Evolutionary conservation across 108 stramenopile species (phyloP), one percentile per base, ranked within the genome.

Genomic region (Conticribra guillardii): DNA sequence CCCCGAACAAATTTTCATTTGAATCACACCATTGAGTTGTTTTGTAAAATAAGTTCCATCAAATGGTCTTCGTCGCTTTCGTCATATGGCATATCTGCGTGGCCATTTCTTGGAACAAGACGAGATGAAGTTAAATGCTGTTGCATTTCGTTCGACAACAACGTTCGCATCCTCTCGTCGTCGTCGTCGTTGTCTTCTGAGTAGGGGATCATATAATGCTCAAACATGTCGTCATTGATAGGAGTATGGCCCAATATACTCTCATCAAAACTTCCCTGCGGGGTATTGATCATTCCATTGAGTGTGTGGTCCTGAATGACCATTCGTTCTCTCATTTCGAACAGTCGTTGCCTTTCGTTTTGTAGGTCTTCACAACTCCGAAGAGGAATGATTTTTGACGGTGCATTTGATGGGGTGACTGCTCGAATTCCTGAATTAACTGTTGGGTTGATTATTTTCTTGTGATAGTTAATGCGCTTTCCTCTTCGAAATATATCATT

Each of bases 401-500:
- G n/a, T n/a, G n/a, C n/a, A n/a, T n/a, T n/a, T n/a, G n/a, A n/a
- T n/a, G n/a, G n/a, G n/a, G n/a, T n/a, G n/a, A n/a, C n/a, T n/a
- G n/a, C n/a, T n/a, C n/a, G n/a, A n/a, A n/a, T n/a, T n/a, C n/a
- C n/a, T n/a, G n/a, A n/a, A n/a, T n/a, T n/a, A n/a, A n/a, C n/a
- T n/a, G n/a, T n/a, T n/a, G n/a, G n/a, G n/a, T n/a, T n/a, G n/a
- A n/a, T n/a, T n/a, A n/a, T n/a, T n/a, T 16, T 62, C 30, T 65
- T 2, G 27, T 3, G 64, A 14, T 45, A 18, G 21, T 47, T 27
- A 22, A 58, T 26, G 14, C 58, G 55, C 48, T 66, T 74, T 9
- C 73, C 73, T 26, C 73, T 44, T 14, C 64, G 64, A 34, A 74
- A 66, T 17, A 74, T 60, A 2, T 58, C 54, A 16, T 49, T 31